Evolutionary conservation across 2,329 filamentous ascomycete species (phyloP), one percentile per base, ranked within the genome.

Genomic region (Botrytis porri): DNA sequence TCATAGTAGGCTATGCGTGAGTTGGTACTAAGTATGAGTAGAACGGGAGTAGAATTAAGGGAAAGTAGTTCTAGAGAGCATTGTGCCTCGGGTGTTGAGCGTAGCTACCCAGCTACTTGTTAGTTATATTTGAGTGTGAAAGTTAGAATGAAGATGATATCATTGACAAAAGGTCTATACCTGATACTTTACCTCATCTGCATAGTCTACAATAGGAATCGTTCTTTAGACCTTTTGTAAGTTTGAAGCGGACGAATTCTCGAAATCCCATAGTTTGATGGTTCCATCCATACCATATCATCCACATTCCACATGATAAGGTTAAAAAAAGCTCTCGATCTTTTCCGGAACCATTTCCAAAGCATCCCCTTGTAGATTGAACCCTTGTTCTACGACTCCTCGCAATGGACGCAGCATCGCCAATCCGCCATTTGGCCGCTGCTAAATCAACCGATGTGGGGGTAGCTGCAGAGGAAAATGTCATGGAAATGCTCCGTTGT

Each of bases 401-500:
- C 48, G 29, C 18, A 22, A 12, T 59, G 20, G 57, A 35, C 35
- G 20, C 22, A 39, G 14, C 25, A 37, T 37, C 59, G 59, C 59
- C 35, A 61, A 41, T 62, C 60, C 60, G 22, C 60, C 60, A 62
- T 62, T 62, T 41, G 60, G 60, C 60, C 60, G 60, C 60, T 62
- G 60, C 60, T 62, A 62, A 41, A 41, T n/a, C 7, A 62, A 41
- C 35, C 60, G 60, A 41, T 54, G 64, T 67, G 64, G 22, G 35
- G 48, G 48, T 14, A 54, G 22, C 32, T n/a, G 63, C 20, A n/a
- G 35, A 35, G 43, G 32, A 32, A 48, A n/a, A 25, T 61, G 20
- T 18, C 5, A 25, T 39, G 25, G 22, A 5, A 29, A 18, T 14
- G 32, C 65, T 67, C 65, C 65, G 65, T 41, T 67, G 65, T 67